Percentiles rank a stretch among this genome's conserved stretches.
phyloP scores from a whole-genome alignment of 83 land plant species.

The Larix sibirica region DNA sequence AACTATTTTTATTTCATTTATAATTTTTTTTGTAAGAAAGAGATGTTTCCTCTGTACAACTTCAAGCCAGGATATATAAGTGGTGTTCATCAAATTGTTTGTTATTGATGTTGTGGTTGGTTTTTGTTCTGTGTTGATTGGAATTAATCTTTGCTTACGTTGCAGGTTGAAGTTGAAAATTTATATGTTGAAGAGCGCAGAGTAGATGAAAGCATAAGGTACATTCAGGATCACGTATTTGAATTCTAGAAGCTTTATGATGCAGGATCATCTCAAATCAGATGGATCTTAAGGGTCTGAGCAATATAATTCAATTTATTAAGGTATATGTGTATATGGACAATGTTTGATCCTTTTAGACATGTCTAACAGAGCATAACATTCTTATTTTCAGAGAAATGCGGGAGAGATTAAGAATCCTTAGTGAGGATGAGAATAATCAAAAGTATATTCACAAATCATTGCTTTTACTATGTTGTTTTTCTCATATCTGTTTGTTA shows the following conservation, averaged over 20 bases:
- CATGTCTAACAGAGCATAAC: not conserved
- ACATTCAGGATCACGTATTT: not conserved
- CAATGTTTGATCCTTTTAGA: not conserved
- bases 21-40: too few species aligned
- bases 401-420: slow-evolving; percentile 68
- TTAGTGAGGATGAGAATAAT: slow-evolving; percentile 84
- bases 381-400: slow-evolving; percentile 59
- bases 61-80: not conserved
- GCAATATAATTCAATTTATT: not conserved
- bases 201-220: slow-evolving; percentile 84
- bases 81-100: too few species aligned
- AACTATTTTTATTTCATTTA: too few species aligned
- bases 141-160: not conserved
- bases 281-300: not conserved
- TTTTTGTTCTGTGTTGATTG: not conserved
- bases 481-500: not conserved
- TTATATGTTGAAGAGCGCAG: slow-evolving; percentile 65
- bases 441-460: slow-evolving; percentile 51
- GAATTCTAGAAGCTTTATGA: not conserved
- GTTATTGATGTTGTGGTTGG: too few species aligned
- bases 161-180: slow-evolving; percentile 78
- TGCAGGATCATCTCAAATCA: not conserved
- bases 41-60: too few species aligned
- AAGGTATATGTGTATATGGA: not conserved
- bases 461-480: not conserved